Conservation (phyloP, 148 eudicot genomes). For the Camellia granthamiana region DNA sequence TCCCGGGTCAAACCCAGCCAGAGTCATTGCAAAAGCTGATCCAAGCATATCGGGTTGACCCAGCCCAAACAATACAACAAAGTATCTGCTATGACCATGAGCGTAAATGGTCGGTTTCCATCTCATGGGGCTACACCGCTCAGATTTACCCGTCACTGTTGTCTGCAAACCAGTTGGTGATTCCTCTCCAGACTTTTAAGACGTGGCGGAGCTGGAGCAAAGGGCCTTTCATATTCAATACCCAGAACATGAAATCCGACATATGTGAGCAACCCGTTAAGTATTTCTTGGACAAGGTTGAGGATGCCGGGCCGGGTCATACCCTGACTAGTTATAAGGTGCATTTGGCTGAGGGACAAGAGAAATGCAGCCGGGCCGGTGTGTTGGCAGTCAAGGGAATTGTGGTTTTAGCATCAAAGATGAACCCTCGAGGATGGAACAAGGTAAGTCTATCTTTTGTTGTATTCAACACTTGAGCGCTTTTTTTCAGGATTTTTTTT, state of each 20-base stretch:
- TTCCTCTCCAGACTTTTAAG: constrained; percentile 64
- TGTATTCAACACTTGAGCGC: neutral
- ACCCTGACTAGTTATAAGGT: constrained; percentile 49
- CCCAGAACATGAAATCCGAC: constrained; percentile 49
- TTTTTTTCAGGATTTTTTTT: too few species aligned
- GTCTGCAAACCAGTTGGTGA: constrained; percentile 45
- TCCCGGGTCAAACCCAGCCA: constrained; percentile 53
- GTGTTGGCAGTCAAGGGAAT: constrained; percentile 44
- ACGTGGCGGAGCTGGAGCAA: constrained; percentile 72
- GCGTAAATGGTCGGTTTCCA: constrained; percentile 74
- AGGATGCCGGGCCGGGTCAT: constrained; percentile 35
- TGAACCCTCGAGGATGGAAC: constrained; percentile 42
- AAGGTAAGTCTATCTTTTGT: constrained; percentile 37
- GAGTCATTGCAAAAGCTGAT: constrained; percentile 52
- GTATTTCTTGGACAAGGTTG: constrained; percentile 50
- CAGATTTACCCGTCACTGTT: constrained; percentile 67
- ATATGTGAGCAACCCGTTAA: constrained; percentile 56
- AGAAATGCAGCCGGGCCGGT: constrained; percentile 37
- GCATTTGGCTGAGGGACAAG: constrained; percentile 23
- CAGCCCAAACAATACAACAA: constrained; percentile 64
- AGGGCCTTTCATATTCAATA: constrained; percentile 85
- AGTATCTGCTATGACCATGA: constrained; percentile 60
- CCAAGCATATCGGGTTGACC: constrained; percentile 53
- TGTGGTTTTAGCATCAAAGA: constrained; percentile 51
- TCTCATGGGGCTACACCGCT: constrained; percentile 90